Conservation (phyloP, 495 filamentous ascomycete genomes). For the Xanthoparmelia taractica region DNA sequence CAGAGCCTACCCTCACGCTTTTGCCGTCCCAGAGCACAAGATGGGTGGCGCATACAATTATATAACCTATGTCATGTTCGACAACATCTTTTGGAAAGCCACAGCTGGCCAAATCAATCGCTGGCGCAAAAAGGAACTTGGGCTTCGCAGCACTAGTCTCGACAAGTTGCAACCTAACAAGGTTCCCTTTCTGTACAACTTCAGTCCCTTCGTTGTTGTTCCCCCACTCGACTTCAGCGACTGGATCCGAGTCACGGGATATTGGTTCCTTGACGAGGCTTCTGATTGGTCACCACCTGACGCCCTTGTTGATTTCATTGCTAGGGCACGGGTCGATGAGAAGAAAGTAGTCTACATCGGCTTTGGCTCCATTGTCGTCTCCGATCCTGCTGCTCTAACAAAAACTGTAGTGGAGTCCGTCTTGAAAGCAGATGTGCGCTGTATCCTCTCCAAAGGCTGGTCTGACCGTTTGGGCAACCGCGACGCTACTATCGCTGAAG, state of each 20-base stretch:
- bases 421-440: conserved; percentile 84
- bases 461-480: conserved; percentile 73
- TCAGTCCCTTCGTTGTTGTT: conserved; percentile 82
- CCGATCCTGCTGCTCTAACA: conserved; percentile 79
- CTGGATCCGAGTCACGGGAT: conserved; percentile 94
- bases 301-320: conserved; percentile 74
- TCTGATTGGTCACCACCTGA: conserved; percentile 64
- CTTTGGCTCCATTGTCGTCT: conserved; percentile 94
- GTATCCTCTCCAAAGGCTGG: conserved; percentile 98
- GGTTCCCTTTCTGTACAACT: conserved; percentile 96
- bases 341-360: conserved; percentile 97
- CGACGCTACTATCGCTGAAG: conserved; percentile 52
- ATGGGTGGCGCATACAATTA: conserved; percentile 94
- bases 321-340: conserved; percentile 63
- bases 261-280: conserved; percentile 92
- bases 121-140: conserved; percentile 77
- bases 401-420: conserved; percentile 85
- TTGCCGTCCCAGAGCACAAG: conserved; percentile 87
- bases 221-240: conserved; percentile 94
- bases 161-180: conserved; percentile 95
- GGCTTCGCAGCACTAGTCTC: conserved; percentile 69
- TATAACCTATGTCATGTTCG: conserved; percentile 93
- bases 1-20: conserved; percentile 92
- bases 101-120: conserved; percentile 87
- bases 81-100: conserved; percentile 93